Conservation (phyloP, 192 early-diverging fungal genomes). For the Gryganskiella cystojenkinii region DNA sequence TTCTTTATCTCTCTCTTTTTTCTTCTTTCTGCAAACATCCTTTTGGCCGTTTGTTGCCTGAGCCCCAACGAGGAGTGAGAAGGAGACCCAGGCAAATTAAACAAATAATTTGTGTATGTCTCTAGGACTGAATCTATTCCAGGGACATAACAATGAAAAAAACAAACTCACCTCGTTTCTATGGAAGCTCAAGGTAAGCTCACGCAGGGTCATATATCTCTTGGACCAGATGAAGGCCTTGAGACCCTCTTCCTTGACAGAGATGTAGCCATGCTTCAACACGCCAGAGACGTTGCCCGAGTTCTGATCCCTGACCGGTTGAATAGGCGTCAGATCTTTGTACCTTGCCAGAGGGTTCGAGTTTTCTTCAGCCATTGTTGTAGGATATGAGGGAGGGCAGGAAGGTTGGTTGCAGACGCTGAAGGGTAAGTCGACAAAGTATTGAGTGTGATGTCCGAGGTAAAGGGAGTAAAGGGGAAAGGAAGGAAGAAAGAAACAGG, state of each 20-base stretch:
- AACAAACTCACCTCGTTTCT: conserved; percentile 83
- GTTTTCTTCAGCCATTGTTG: conserved; percentile 24
- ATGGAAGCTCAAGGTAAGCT: conserved; percentile 92
- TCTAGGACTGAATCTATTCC: no score
- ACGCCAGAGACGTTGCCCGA: conserved; percentile 48
- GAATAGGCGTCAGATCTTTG: conserved; percentile 44
- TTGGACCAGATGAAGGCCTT: conserved; percentile 96
- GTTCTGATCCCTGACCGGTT: conserved; percentile 28
- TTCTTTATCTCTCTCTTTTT: no score
- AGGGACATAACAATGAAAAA: background rate
- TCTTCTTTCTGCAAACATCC: no score
- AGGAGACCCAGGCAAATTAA: no score
- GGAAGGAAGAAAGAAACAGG: background rate
- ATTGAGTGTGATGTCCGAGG: no score
- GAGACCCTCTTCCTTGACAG: conserved; percentile 94
- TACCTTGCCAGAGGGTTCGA: conserved; percentile 48
- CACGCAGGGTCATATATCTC: conserved; percentile 88
- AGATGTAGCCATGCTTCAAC: conserved; percentile 84
- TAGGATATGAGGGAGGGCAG: background rate
- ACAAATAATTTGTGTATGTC: no score
- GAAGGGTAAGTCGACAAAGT: no score
- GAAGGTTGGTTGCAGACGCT: no score
- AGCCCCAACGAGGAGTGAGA: no score
- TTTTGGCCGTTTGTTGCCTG: no score
- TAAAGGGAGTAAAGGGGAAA: background rate